These are phyloP conservation scores for Hyaloscypha variabilis DNA, from an alignment of 495 filamentous ascomycete genomes.

Conservation along the genomic window DNA sequence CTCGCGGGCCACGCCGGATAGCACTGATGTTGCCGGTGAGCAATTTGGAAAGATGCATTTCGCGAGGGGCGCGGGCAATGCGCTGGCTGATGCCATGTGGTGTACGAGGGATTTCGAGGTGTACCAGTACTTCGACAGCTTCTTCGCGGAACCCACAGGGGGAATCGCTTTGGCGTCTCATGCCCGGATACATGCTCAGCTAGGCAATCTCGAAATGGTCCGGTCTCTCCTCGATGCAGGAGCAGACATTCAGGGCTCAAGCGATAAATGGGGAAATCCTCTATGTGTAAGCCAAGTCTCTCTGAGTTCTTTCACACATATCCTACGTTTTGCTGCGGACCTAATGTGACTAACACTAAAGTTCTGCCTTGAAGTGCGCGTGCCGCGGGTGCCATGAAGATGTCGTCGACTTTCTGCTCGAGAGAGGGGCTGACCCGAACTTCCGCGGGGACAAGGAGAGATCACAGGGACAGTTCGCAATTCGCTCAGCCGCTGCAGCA, in stretches of 20 bases:
- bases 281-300: no score
- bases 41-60: conserved; percentile 14
- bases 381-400: conserved; percentile 19
- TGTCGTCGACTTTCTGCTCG: conserved; percentile 14
- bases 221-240: conserved; percentile 18
- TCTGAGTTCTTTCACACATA: no score
- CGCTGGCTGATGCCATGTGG: neutral
- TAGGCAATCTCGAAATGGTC: conserved; percentile 20
- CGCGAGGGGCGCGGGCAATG: neutral
- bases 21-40: conserved; percentile 17
- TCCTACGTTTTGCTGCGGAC: no score
- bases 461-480: neutral
- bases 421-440: conserved; percentile 21
- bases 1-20: conserved; percentile 19
- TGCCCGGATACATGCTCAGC: neutral
- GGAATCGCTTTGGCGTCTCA: neutral
- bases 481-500: conserved; percentile 10
- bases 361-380: neutral
- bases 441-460: conserved; percentile 1
- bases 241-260: conserved; percentile 1
- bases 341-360: neutral
- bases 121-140: conserved; percentile 13
- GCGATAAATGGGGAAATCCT: neutral
- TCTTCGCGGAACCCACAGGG: conserved; percentile 8
- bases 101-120: conserved; percentile 9